These are phyloP conservation scores for Calonectria honghensis DNA, from an alignment of 2,329 filamentous ascomycete genomes.

Conservation along the genomic window DNA sequence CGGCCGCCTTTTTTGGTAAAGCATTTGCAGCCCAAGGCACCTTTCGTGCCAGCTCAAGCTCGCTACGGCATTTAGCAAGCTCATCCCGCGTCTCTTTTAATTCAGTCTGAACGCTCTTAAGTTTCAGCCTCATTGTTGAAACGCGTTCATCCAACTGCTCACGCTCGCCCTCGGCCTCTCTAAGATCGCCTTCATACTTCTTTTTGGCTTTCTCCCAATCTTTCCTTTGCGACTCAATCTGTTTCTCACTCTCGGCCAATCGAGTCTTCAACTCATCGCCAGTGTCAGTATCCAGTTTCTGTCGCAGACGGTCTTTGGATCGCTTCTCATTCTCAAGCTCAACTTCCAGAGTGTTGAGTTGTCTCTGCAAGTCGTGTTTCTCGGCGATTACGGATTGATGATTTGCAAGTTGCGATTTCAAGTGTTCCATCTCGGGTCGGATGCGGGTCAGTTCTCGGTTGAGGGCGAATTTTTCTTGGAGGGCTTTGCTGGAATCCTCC, in stretches of 20 bases:
- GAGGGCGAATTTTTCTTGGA: conserved; percentile 75
- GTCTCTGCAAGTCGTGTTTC: conserved; percentile 86
- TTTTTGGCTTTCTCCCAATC: conserved; percentile 68
- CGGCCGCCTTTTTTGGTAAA: conserved; percentile 49
- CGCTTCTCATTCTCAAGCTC: conserved; percentile 86
- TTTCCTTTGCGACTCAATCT: conserved; percentile 63
- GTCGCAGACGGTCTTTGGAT: conserved; percentile 57
- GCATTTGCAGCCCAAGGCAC: conserved; percentile 44
- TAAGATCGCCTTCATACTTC: conserved; percentile 71
- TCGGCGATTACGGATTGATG: conserved; percentile 84
- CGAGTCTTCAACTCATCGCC: conserved; percentile 64
- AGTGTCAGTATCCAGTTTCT: conserved; percentile 61
- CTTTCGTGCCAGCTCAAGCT: conserved; percentile 61
- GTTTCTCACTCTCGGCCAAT: conserved; percentile 61
- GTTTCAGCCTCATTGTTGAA: conserved; percentile 80
- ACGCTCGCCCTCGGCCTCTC: conserved; percentile 77
- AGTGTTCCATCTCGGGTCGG: conserved; percentile 74
- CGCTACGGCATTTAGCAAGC: conserved; percentile 62
- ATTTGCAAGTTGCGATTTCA: conserved; percentile 71
- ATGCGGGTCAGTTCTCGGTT: conserved; percentile 71
- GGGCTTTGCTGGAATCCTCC: conserved; percentile 81
- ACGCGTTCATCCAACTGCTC: conserved; percentile 82
- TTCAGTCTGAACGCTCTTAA: conserved; percentile 82
- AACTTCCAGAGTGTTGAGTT: conserved; percentile 84
- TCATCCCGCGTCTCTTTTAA: conserved; percentile 77